A percentile compares a stretch with the other conserved stretches of the same genome.
Conservation (phyloP, 768 basidiomycete genomes). For the Leccinum obscurum region DNA sequence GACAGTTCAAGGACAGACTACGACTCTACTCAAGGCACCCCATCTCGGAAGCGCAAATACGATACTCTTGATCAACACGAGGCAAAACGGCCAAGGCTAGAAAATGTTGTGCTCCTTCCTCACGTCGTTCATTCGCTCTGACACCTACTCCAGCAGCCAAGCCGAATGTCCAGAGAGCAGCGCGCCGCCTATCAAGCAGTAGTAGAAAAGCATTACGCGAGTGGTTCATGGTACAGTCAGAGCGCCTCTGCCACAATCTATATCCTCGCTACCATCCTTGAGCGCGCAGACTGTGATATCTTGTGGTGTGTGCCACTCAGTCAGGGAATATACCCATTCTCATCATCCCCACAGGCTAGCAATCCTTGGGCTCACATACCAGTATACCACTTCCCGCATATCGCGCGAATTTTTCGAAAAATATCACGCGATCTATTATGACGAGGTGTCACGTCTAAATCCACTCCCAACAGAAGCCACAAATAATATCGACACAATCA, state of each 20-base stretch:
- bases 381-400: slow-evolving; percentile 87
- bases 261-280: slow-evolving; percentile 85
- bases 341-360: slow-evolving; percentile 63
- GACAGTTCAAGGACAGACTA: slow-evolving; percentile 41
- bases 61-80: slow-evolving; percentile 37
- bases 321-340: neutral
- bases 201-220: slow-evolving; percentile 79
- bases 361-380: slow-evolving; percentile 89
- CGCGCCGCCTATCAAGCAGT: slow-evolving; percentile 60
- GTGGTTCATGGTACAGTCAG: slow-evolving; percentile 87
- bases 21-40: slow-evolving; percentile 38
- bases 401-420: slow-evolving; percentile 83
- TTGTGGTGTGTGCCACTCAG: slow-evolving; percentile 63
- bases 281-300: slow-evolving; percentile 90
- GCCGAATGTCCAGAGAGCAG: slow-evolving; percentile 69
- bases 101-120: slow-evolving; percentile 39
- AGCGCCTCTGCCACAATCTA: slow-evolving; percentile 89
- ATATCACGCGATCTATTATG: slow-evolving; percentile 76
- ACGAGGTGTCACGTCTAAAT: slow-evolving; percentile 93
- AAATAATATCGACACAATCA: slow-evolving; percentile 42
- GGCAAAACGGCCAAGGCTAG: slow-evolving; percentile 61
- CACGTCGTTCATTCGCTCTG: neutral
- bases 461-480: slow-evolving; percentile 46
- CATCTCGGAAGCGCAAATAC: slow-evolving; percentile 52
- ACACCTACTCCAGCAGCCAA: slow-evolving; percentile 40